Base-by-base conservation (phyloP, 2,329 filamentous ascomycete genomes). In the Plectosphaerella cucumerina region DNA sequence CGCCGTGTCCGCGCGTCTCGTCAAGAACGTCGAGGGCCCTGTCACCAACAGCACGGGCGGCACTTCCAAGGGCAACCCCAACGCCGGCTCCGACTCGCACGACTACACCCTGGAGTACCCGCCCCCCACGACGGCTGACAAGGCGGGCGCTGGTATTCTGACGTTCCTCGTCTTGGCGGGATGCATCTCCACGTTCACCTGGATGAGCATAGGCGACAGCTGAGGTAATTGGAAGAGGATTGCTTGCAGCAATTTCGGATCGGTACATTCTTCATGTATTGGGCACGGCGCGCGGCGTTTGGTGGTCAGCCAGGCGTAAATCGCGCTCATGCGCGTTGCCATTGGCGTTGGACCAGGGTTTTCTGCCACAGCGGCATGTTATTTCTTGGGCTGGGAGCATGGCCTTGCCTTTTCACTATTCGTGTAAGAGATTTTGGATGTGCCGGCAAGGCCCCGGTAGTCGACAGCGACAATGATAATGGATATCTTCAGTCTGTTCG, bases 1-100 rank as follows among this genome's bases (percentile, higher is more conserved):
- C 6, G 74, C 81, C 4, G 74, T 86, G 12, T 75, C 75, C 12
- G 72, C 71, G 4, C 68, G 76, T 6, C 59, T 83, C 15, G 70
- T 81, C 12, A 60, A 67, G 6, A 61, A 71, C 9, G 70, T 66
- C 2, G 62, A 59, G 2, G 62, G 62, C 0, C 72, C 77, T 0
- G 70, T 75, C 1, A 78, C 75, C 0, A 73, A 73, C 4, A 52
- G 44, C 0, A 77, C 73, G 1, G 81, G 80, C 14, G 82, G 81
- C 41, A 81, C 70, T 0, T 75, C 71, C 3, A 64, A 61, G 52
- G 74, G 74, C 0, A 62, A 76, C 42, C 64, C 67, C 0, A 68
- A 73, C 51, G 74, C 74, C 4, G 72, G 70, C 18, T 65, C 64
- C 21, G 63, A 67, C 26, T 65, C 66, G 50, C 65, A 70, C 35